Base-by-base conservation (phyloP, 306 rosid genomes). In the Sophora flavescens region DNA sequence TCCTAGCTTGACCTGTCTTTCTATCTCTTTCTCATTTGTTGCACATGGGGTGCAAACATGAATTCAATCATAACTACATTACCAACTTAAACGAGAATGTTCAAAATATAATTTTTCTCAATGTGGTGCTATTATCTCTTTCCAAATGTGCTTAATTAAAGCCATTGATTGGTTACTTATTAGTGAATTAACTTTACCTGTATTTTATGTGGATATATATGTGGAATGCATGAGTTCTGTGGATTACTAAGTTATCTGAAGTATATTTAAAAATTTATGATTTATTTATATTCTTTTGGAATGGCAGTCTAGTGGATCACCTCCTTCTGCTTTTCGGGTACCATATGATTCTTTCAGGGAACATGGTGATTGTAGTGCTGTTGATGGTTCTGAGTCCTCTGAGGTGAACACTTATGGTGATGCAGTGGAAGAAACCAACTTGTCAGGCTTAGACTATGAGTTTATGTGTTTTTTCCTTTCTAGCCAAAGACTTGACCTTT, bases 281-380 rank as follows among this genome's bases (percentile, higher is more conserved):
- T 72, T 77, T 80, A 42, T 71, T 73, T 68, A 59, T 68, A 51
- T 74, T 80, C 75, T 64, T 74, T 61, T 85, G 87, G 73, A 87
- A 80, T 87, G 89, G 85, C 98, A 95, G 98, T 91, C 93, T 64
- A 90, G 93, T 84, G 98, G 98, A 78, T 92, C 95, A 80, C 98
- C 98, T 87, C 98, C 96, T 52, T 95, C 96, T 80, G 93, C 98
- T 64, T 95, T 95, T 87, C 83, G 78, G 77, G 84, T 95, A 76
- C 97, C 97, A 1, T 92, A 92, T 58, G 82, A 95, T 76, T 87
- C 93, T 87, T 95, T 90, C 89, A 79, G 80, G 83, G 85, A 84
- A 85, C 91, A 85, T 63, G 74, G 70, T 74, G 87, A 60, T 76
- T 78, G 77, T 83, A 56, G 82, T 60, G 80, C 50, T 67, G 71